Conservation (phyloP, 139 green algal species). For the Mesotaenium endlicherianum region DNA sequence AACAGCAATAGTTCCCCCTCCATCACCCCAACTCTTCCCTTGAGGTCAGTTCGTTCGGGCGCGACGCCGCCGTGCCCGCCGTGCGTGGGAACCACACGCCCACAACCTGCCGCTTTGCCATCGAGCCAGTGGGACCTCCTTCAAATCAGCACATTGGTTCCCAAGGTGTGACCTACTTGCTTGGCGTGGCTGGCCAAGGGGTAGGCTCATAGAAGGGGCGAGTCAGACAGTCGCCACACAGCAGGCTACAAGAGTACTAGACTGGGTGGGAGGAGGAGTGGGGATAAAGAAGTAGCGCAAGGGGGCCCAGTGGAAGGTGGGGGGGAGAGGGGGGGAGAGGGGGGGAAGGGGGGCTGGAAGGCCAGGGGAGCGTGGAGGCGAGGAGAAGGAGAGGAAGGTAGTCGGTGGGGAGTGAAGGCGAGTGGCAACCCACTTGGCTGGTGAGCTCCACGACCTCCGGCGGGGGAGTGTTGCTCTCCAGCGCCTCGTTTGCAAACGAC, state of each 20-base stretch:
- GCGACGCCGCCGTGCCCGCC: too few relatives aligned
- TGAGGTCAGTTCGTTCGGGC: too few relatives aligned
- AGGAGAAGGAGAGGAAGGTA: neutral
- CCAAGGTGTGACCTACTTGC: too few relatives aligned
- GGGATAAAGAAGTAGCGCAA: neutral
- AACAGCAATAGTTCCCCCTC: too few relatives aligned
- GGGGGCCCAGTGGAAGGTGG: neutral
- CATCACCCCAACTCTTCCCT: too few relatives aligned
- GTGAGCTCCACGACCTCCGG: slow-evolving; percentile 66
- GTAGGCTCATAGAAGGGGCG: neutral
- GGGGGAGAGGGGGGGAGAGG: neutral
- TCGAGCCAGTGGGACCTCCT: too few relatives aligned
- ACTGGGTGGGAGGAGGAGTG: neutral
- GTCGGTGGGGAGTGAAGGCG: neutral
- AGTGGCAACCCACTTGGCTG: slow-evolving; percentile 51
- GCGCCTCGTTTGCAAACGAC: slow-evolving; percentile 41
- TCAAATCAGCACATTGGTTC: too few relatives aligned
- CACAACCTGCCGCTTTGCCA: too few relatives aligned
- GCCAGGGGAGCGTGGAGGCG: neutral
- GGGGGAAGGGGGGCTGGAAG: neutral
- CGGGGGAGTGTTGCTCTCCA: slow-evolving; percentile 1
- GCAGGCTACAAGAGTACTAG: neutral
- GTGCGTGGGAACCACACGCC: too few relatives aligned
- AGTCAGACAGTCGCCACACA: neutral
- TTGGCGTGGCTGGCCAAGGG: too few relatives aligned